A percentile compares a stretch with the other conserved stretches of the same genome.
These are phyloP conservation scores for Wickerhamiella kazuoi DNA, from an alignment of 805 yeast genomes.

Conservation along the genomic window DNA sequence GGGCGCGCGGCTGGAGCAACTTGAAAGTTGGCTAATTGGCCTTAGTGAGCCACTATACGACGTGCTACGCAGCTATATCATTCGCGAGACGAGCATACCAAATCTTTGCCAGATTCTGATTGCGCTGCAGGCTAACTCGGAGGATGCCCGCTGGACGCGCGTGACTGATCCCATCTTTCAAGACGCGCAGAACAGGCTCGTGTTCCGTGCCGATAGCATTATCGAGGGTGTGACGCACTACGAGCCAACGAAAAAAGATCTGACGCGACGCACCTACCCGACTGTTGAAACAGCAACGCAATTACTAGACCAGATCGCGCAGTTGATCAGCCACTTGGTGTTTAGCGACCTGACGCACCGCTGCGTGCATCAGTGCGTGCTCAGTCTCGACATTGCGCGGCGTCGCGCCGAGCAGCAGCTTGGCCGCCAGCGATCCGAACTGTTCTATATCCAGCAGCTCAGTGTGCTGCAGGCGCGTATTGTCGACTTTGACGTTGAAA, in stretches of 20 bases:
- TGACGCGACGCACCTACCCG: conserved; percentile 18
- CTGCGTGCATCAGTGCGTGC: conserved; percentile 62
- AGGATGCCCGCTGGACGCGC: conserved; percentile 26
- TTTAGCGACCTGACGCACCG: conserved; percentile 84
- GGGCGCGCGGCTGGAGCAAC: conserved; percentile 3
- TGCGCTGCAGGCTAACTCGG: conserved; percentile 21
- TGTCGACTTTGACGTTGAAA: conserved; percentile 62
- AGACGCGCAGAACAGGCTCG: conserved; percentile 64
- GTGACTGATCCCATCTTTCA: conserved; percentile 54
- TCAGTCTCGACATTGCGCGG: conserved; percentile 23
- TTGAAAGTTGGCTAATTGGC: conserved; percentile 43
- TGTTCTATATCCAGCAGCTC: conserved; percentile 57
- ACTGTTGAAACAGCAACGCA: conserved; percentile 31
- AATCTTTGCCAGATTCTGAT: conserved; percentile 47
- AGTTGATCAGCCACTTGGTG: conserved; percentile 50
- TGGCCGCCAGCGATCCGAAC: conserved; percentile 39
- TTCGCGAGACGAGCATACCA: conserved; percentile 52
- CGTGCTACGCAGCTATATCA: conserved; percentile 41
- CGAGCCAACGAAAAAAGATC: conserved; percentile 49
- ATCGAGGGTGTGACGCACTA: conserved; percentile 50
- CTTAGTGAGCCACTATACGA: conserved; percentile 69
- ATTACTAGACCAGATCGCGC: conserved; percentile 60
- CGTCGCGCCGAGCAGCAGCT: conserved; percentile 20
- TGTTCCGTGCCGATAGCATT: conserved; percentile 58
- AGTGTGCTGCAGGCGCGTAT: conserved; percentile 54